Base-by-base conservation (phyloP, 1,284 basidiomycete genomes). In the Ceratobasidium papillatum region DNA sequence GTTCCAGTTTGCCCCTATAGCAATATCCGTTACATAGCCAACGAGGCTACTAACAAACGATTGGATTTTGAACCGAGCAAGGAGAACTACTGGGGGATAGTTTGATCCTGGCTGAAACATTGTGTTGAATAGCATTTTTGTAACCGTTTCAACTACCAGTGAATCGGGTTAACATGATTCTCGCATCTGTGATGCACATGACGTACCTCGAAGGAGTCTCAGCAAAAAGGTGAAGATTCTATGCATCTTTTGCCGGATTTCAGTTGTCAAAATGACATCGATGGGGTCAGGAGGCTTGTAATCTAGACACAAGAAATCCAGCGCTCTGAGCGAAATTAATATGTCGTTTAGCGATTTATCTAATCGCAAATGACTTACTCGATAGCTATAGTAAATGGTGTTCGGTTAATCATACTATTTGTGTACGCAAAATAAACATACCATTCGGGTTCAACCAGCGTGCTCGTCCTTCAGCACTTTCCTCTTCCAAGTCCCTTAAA, bases 221-320 rank as follows among this genome's bases (percentile, higher is more conserved):
- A 96, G 83, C 43, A 94, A 85, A 78, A 95, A 89, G 0, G 91
- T 87, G 80, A 95, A 94, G 74, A 95, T 84, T 34, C 90, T 84
- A 78, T 95, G 93, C 80, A 95, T 96, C 81, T 95, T 95, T n/a
- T 87, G 89, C 45, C 95, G 82, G 45, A 92, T 86, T 0, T 87
- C 84, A 0, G 86, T 83, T 0, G 92, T 89, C 41, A 96, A 90
- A 8, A 96, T 80, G 9, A 90, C 85, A 59, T 89, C 87, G 47
- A 96, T 83, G 0, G 93, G 87, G 27, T 85, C 84, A 0, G 94
- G 93, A 14, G 93, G 90, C 77, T 91, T 91, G 81, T 96, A 96
- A 76, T 94, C 89, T 83, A 96, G 89, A 80, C 93, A 94, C 19
- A 96, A 82, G 78, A 95, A 96, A 81, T 96, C 94, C 49, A 96